phyloP scores from a whole-genome alignment of 2,329 filamentous ascomycete genomes.

The Neurospora sp. region DNA sequence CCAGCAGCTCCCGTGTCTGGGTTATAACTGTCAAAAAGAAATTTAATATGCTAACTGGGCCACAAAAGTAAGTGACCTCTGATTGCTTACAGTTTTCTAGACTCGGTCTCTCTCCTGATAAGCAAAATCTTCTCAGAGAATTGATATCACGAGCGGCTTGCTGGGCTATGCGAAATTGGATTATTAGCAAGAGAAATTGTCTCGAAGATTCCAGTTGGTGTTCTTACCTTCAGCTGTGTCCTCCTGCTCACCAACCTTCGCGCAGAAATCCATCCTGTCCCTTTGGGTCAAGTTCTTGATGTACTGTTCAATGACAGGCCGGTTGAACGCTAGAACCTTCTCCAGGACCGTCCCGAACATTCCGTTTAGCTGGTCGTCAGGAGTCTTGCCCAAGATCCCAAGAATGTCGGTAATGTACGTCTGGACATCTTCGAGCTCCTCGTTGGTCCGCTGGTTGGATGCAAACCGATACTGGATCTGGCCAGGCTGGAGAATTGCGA shows the following conservation, averaged over 20 bases:
- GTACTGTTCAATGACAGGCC: constrained; percentile 8
- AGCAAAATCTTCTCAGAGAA: neutral
- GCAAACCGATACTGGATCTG: constrained; percentile 20
- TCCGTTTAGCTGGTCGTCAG: constrained; percentile 1
- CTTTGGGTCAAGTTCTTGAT: neutral
- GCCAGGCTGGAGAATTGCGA: constrained; percentile 17
- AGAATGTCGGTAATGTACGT: constrained; percentile 13
- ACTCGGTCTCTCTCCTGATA: neutral
- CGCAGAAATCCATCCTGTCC: constrained; percentile 1
- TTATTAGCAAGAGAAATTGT: neutral
- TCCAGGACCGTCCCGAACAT: constrained; percentile 4
- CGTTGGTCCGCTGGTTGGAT: constrained; percentile 19
- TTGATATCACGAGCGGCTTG: neutral
- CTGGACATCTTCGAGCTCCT: constrained; percentile 4
- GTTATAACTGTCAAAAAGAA: constrained; percentile 2
- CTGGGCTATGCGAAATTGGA: too few relatives aligned
- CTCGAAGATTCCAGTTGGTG: neutral
- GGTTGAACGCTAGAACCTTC: constrained; percentile 13
- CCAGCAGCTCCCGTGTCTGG: constrained; percentile 3
- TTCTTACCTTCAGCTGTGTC: constrained; percentile 1
- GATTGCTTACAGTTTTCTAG: neutral
- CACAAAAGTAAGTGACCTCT: too few relatives aligned
- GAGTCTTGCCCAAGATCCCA: constrained; percentile 1
- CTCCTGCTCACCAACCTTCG: neutral
- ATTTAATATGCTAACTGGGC: too few relatives aligned